Conservation (phyloP, 192 early-diverging fungal species). For the Chytriomyces sp. region DNA sequence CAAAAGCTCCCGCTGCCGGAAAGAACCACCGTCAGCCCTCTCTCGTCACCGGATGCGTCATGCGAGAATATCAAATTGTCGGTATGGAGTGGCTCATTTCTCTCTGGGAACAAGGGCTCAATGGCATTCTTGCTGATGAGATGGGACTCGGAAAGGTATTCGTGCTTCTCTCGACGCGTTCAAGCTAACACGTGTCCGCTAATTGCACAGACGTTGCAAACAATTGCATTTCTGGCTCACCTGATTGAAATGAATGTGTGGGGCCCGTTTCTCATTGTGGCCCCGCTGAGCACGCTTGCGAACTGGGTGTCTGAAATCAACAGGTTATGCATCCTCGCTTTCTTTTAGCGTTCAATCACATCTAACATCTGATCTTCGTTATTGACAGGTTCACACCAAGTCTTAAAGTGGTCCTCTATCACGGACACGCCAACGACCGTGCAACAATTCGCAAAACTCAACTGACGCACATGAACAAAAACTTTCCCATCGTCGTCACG, state of each 20-base stretch:
- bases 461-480: constrained; percentile 59
- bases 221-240: constrained; percentile 85
- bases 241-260: constrained; percentile 75
- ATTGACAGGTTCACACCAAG: constrained; percentile 71
- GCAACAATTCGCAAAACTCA: constrained; percentile 67
- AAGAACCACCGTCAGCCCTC: constrained; percentile 30
- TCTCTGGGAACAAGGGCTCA: constrained; percentile 94
- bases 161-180: neutral
- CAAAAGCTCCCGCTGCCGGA: neutral
- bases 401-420: constrained; percentile 81
- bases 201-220: constrained; percentile 89
- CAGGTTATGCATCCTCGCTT: constrained; percentile 42
- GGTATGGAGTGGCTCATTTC: constrained; percentile 96
- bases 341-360: neutral
- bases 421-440: constrained; percentile 77
- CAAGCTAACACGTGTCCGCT: neutral
- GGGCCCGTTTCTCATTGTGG: constrained; percentile 88
- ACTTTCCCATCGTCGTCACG: constrained; percentile 86
- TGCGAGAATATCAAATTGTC: constrained; percentile 92
- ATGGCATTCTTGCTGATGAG: no score
- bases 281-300: constrained; percentile 84
- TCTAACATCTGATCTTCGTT: neutral
- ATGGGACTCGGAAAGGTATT: neutral
- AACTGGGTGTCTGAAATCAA: constrained; percentile 95
- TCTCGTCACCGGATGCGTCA: constrained; percentile 41